Evolutionary conservation across 1,139 yeast genomes (phyloP).

Genomic region (Lodderomyces oxycetoniae): DNA sequence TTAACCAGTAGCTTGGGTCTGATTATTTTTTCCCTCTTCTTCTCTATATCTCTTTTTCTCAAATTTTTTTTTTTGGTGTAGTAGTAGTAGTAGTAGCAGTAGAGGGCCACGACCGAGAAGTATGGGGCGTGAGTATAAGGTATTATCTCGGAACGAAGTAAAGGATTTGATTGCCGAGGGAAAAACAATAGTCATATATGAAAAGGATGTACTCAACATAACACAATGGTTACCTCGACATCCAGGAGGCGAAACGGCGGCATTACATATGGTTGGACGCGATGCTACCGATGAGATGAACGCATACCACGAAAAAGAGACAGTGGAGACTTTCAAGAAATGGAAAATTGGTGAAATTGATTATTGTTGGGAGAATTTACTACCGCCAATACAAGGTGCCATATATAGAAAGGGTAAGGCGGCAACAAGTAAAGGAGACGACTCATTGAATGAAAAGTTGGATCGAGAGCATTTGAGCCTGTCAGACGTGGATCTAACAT

Average conservation of each 20-base stretch:
- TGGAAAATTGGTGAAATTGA: conserved; percentile 65
- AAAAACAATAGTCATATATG: conserved; percentile 63
- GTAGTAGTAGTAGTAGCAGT: no score
- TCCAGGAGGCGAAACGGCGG: conserved; percentile 89
- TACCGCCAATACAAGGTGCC: conserved; percentile 91
- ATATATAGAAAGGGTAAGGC: conserved; percentile 23
- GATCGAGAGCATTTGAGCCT: conserved; percentile 14
- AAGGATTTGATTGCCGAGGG: conserved; percentile 59
- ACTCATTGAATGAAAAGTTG: conserved; percentile 16
- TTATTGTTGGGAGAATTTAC: conserved; percentile 61
- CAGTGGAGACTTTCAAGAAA: conserved; percentile 44
- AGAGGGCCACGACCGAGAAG: no score
- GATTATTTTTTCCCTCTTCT: no score
- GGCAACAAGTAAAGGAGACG: background rate
- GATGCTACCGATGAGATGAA: conserved; percentile 91
- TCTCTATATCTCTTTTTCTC: no score
- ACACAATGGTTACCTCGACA: conserved; percentile 69
- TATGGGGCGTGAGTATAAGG: no score
- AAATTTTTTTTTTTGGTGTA: no score
- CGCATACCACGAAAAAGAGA: conserved; percentile 67
- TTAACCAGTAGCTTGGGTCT: no score
- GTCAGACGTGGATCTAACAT: conserved; percentile 15
- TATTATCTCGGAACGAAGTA: conserved; percentile 21
- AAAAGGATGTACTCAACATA: conserved; percentile 56
- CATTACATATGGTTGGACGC: conserved; percentile 77